phyloP scores from a whole-genome alignment of 805 yeast genomes.

The Candida yuanshanica region DNA sequence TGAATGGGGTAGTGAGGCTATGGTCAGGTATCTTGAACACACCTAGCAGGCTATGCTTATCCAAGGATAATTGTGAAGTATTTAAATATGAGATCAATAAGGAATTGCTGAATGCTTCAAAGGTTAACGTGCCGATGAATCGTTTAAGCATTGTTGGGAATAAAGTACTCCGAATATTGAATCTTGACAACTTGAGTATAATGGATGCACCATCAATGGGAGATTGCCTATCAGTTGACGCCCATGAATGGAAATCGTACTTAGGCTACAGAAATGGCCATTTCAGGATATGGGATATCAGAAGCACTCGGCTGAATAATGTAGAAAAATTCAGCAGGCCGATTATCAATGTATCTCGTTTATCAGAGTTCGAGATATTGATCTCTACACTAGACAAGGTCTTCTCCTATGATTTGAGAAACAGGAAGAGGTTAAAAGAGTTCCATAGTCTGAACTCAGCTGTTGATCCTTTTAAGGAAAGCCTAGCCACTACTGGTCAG shows the following conservation, averaged over 20 bases:
- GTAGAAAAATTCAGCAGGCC: not conserved
- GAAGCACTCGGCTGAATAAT: constrained; percentile 3
- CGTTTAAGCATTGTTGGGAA: constrained; percentile 1
- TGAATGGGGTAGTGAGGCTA: constrained; percentile 7
- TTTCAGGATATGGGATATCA: constrained; percentile 14
- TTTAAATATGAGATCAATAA: constrained; percentile 1
- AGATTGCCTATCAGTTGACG: constrained; percentile 16
- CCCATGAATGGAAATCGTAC: not conserved
- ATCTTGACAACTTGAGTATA: constrained; percentile 1
- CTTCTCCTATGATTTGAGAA: not conserved
- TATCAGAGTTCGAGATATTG: not conserved
- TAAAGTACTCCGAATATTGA: not conserved
- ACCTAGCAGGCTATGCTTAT: constrained; percentile 13
- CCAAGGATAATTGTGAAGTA: not conserved
- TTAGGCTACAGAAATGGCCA: constrained; percentile 18
- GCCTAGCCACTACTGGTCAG: not conserved
- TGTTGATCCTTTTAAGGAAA: not conserved
- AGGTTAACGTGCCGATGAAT: not conserved
- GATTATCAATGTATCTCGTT: not conserved
- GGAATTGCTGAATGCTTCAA: constrained; percentile 5
- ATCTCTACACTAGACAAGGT: not conserved
- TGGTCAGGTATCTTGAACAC: constrained; percentile 21
- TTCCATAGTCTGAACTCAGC: not conserved
- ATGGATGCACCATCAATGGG: constrained; percentile 3
- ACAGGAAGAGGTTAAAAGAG: not conserved